A percentile compares a stretch with the other conserved stretches of the same genome.
Evolutionary conservation across 106 monocot species (phyloP).

Genomic region (Acorus calamus): DNA sequence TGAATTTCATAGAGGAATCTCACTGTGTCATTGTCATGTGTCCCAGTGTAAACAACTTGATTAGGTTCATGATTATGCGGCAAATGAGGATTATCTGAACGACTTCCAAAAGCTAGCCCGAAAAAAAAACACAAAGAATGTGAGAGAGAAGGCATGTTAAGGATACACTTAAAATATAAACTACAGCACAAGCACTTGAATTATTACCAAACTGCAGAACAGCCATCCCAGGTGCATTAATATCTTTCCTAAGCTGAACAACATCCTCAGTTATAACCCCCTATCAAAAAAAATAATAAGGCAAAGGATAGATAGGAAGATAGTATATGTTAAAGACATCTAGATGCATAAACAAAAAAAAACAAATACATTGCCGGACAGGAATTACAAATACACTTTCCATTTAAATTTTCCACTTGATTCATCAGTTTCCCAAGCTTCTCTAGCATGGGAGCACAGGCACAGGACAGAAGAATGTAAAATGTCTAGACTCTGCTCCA

Average conservation of each 20-base stretch:
- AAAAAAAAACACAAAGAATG: neutral
- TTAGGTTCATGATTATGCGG: slow-evolving; percentile 82
- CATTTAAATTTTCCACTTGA: too few relatives aligned
- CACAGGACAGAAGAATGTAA: too few relatives aligned
- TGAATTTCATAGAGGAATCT: slow-evolving; percentile 6
- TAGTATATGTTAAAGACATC: neutral
- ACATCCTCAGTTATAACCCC: slow-evolving; percentile 98
- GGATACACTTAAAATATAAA: neutral
- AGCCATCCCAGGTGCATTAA: slow-evolving; percentile 96
- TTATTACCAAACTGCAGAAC: slow-evolving; percentile 93
- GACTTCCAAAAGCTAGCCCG: slow-evolving; percentile 62
- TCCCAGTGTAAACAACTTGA: slow-evolving; percentile 98
- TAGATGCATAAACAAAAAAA: neutral
- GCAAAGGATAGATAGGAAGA: neutral
- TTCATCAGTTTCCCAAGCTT: too few relatives aligned
- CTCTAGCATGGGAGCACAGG: too few relatives aligned
- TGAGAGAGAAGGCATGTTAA: neutral
- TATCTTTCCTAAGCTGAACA: slow-evolving; percentile 71
- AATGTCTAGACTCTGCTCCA: too few relatives aligned
- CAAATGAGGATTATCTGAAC: slow-evolving; percentile 78
- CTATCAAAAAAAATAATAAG: slow-evolving; percentile 22
- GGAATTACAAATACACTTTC: too few relatives aligned
- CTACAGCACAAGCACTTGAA: neutral
- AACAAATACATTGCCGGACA: neutral
- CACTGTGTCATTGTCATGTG: slow-evolving; percentile 98